These are phyloP conservation scores for Penicillium sp. DNA, from an alignment of 2,329 filamentous ascomycete species.

Conservation along the genomic window DNA sequence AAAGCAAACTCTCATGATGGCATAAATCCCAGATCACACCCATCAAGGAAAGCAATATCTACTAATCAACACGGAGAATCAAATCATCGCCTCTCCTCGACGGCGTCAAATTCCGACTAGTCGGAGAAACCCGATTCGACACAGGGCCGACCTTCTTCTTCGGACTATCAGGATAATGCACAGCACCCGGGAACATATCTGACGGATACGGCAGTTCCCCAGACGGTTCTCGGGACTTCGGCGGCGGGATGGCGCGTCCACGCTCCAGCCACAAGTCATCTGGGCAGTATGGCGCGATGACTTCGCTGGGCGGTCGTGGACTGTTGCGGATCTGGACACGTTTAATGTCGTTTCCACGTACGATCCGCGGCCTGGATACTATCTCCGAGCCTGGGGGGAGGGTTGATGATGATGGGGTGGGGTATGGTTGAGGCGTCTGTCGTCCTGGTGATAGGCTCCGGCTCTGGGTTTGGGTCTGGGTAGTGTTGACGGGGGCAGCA, in stretches of 20 bases:
- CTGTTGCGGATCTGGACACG: constrained; percentile 33
- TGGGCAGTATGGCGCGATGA: constrained; percentile 29
- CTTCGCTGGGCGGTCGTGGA: constrained; percentile 27
- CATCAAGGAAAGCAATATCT: neutral
- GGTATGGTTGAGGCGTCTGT: constrained; percentile 20
- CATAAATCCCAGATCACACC: neutral
- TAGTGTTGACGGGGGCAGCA: constrained; percentile 1
- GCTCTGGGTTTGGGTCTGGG: constrained; percentile 5
- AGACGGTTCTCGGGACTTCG: neutral
- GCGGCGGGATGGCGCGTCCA: constrained; percentile 2
- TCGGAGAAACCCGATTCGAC: constrained; percentile 17
- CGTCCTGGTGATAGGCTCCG: neutral
- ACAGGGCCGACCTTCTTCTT: constrained; percentile 19
- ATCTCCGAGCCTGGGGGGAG: constrained; percentile 32
- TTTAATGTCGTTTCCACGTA: constrained; percentile 35
- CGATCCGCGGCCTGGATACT: constrained; percentile 34
- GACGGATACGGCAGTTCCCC: constrained; percentile 23
- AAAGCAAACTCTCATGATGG: neutral
- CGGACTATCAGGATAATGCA: constrained; percentile 24
- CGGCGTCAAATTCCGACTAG: constrained; percentile 34
- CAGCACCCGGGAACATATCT: constrained; percentile 10
- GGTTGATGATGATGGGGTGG: constrained; percentile 12
- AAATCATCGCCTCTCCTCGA: constrained; percentile 33
- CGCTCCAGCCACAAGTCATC: constrained; percentile 33
- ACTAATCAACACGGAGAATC: constrained; percentile 34